These are phyloP conservation scores for Diplodia corticola DNA, from an alignment of 2,329 filamentous ascomycete genomes.

Conservation along the genomic window DNA sequence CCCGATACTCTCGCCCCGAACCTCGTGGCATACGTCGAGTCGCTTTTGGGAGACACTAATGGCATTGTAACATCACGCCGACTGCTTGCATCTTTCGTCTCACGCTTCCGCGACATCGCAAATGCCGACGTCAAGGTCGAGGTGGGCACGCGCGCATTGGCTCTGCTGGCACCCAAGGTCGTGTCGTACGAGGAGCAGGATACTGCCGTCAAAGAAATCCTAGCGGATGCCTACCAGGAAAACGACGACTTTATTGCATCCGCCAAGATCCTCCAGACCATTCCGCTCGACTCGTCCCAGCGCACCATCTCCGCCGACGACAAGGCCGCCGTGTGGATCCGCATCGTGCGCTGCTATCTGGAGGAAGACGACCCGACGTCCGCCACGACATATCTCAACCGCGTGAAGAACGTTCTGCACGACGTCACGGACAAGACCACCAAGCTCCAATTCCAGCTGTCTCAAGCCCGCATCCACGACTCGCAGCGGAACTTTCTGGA, in stretches of 20 bases:
- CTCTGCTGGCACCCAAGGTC: constrained; percentile 64
- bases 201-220: constrained; percentile 72
- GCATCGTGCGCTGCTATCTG: constrained; percentile 90
- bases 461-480: constrained; percentile 90
- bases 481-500: constrained; percentile 86
- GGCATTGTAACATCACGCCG: constrained; percentile 75
- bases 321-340: constrained; percentile 84
- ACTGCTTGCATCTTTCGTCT: constrained; percentile 67
- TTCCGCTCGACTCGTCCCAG: constrained; percentile 87
- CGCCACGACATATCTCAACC: constrained; percentile 87
- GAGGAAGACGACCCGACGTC: constrained; percentile 88
- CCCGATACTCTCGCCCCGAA: constrained; percentile 56
- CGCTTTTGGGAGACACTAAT: constrained; percentile 66
- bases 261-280: constrained; percentile 75
- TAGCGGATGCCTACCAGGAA: constrained; percentile 79
- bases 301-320: constrained; percentile 79
- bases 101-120: constrained; percentile 60
- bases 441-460: constrained; percentile 83
- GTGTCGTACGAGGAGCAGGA: constrained; percentile 83
- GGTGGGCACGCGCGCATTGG: constrained; percentile 72
- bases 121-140: constrained; percentile 69
- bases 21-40: constrained; percentile 67
- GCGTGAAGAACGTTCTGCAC: constrained; percentile 89
- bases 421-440: constrained; percentile 72
- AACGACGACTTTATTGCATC: constrained; percentile 79